Evolutionary conservation across 257 asterid species (phyloP), one percentile per base, ranked within the genome.

Genomic region (Oldenlandia corymbosa): DNA sequence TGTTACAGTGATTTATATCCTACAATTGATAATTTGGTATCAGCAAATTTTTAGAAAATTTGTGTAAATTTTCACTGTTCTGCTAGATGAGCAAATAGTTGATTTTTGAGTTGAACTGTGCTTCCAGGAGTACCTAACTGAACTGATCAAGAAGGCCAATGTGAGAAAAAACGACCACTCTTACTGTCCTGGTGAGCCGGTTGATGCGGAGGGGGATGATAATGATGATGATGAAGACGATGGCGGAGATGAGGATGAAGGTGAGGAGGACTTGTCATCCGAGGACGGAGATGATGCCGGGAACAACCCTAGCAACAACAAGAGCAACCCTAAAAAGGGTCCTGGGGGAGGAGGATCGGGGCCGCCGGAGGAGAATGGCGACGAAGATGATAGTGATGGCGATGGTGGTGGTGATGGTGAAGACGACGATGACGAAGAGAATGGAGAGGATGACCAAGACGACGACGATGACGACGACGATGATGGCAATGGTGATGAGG

Each of bases 101-200:
- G n/a, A n/a, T n/a, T n/a, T n/a, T n/a, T n/a, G n/a, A n/a, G n/a
- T n/a, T n/a, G n/a, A n/a, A n/a, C n/a, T n/a, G n/a, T n/a, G n/a
- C n/a, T 39, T 66, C n/a, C 65, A 85, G 85, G 85, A 61, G 60
- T 79, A 52, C 73, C 71, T 79, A 61, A 76, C 73, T 73, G 77
- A 73, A 47, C 23, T 83, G n/a, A 45, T 18, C 16, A 57, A 58
- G 55, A 75, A 47, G 46, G 73, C 71, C 30, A 67, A 60, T 46
- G 26, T 53, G 53, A 60, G 74, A 53, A 80, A 82, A 39, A 83
- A 68, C 4, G 23, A 70, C 41, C 64, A 47, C 10, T 48, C 39
- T 5, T 65, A 70, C 49, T 56, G 55, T 74, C 68, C 77, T 47
- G 12, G 42, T 39, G 48, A 76, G 61, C 82, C 79, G 9, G 56